Percentiles rank a stretch among this genome's conserved stretches.
Evolutionary conservation across 768 basidiomycete species (phyloP).

Genomic region (Psilocybe subaeruginosa): DNA sequence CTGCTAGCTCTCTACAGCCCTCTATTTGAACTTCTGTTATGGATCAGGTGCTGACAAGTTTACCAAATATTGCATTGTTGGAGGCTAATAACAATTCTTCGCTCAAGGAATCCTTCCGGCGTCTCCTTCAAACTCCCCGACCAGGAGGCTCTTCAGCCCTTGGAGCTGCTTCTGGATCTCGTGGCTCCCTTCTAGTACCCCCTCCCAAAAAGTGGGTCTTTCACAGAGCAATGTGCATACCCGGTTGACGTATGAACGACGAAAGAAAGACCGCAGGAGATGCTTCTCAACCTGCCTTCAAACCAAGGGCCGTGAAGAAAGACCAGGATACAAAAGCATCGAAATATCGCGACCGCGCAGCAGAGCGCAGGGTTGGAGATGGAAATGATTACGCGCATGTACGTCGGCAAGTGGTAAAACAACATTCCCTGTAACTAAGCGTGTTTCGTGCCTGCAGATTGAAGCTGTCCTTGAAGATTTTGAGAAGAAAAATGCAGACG

Average conservation of each 20-base stretch:
- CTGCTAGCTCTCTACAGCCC: too few relatives aligned
- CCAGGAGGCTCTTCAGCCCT: constrained; percentile 15
- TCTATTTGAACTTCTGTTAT: constrained; percentile 16
- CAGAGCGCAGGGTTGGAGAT: constrained; percentile 67
- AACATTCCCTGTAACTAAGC: neutral
- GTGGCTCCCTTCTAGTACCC: constrained; percentile 32
- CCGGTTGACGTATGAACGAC: constrained; percentile 17
- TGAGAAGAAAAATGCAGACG: constrained; percentile 61
- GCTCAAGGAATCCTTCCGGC: constrained; percentile 61
- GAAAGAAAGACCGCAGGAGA: constrained; percentile 50
- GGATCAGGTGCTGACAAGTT: constrained; percentile 33
- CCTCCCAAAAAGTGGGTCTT: constrained; percentile 33
- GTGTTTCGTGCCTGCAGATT: constrained; percentile 45
- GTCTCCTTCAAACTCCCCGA: constrained; percentile 43
- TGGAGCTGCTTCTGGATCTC: constrained; percentile 26
- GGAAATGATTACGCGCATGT: constrained; percentile 79
- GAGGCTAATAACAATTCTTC: neutral
- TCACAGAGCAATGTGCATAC: neutral
- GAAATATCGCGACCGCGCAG: constrained; percentile 75
- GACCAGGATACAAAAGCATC: constrained; percentile 39
- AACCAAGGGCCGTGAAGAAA: constrained; percentile 81
- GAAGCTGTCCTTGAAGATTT: constrained; percentile 86
- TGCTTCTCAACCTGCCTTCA: constrained; percentile 68
- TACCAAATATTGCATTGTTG: neutral
- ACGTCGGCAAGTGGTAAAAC: constrained; percentile 10